phyloP scores from a whole-genome alignment of 2,329 filamentous ascomycete genomes.

The Elsinoe necatrix region DNA sequence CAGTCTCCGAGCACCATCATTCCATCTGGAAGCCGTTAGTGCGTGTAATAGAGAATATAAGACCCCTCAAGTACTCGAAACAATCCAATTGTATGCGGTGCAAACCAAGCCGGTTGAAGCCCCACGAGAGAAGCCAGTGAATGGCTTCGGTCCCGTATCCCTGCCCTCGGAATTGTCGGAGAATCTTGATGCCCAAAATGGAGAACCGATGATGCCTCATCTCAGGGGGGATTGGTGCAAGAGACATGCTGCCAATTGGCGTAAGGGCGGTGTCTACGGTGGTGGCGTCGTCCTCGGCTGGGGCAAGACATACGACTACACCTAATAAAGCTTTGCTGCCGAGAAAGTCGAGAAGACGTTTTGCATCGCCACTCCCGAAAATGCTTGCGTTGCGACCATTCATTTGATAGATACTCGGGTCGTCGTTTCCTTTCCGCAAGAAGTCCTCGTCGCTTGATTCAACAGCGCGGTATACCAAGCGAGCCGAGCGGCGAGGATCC shows the following conservation, averaged over 20 bases:
- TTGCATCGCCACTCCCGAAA: slow-evolving; percentile 2
- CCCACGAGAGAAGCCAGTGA: slow-evolving; percentile 41
- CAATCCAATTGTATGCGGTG: slow-evolving; percentile 38
- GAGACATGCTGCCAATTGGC: slow-evolving; percentile 31
- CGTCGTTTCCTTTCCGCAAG: slow-evolving; percentile 4
- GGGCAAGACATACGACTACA: slow-evolving; percentile 32
- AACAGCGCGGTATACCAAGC: slow-evolving; percentile 33
- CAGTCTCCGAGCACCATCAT: slow-evolving; percentile 35
- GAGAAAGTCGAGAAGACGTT: slow-evolving; percentile 25
- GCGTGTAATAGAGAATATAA: neutral
- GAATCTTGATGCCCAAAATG: slow-evolving; percentile 34
- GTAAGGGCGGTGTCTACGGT: slow-evolving; percentile 16
- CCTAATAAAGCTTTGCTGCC: slow-evolving; percentile 28
- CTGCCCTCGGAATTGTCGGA: slow-evolving; percentile 28
- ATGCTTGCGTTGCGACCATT: neutral
- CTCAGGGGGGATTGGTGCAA: slow-evolving; percentile 22
- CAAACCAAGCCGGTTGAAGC: slow-evolving; percentile 37
- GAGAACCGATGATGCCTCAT: slow-evolving; percentile 35
- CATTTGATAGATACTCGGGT: neutral
- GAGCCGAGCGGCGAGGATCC: neutral
- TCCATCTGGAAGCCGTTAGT: slow-evolving; percentile 27
- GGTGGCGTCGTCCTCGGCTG: slow-evolving; percentile 18
- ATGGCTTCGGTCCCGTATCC: slow-evolving; percentile 43
- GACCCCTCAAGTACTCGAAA: slow-evolving; percentile 21
- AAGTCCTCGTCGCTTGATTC: slow-evolving; percentile 29